phyloP scores from a whole-genome alignment of 768 basidiomycete genomes.

The Termitomyces sp. region DNA sequence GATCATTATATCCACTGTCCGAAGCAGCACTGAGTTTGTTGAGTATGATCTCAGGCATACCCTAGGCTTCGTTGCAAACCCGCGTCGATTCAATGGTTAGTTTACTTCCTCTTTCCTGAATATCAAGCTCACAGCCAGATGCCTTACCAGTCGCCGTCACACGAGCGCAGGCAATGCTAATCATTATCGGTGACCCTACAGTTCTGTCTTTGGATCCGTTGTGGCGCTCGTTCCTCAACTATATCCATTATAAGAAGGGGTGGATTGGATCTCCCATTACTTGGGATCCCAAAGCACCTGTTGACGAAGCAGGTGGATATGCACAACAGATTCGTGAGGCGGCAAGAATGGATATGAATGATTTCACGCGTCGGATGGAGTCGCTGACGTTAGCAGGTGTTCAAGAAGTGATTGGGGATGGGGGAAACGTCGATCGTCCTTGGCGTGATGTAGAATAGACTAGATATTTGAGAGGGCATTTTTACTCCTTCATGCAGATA shows the following conservation, averaged over 20 bases:
- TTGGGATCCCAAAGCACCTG: conserved; percentile 30
- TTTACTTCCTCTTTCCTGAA: neutral
- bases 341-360: conserved; percentile 30
- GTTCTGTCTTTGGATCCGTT: conserved; percentile 55
- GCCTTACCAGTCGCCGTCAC: conserved; percentile 54
- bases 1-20: conserved; percentile 56
- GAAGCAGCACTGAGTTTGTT: conserved; percentile 48
- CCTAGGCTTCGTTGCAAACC: conserved; percentile 55
- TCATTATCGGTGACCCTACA: conserved; percentile 57
- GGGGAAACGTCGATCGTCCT: conserved; percentile 18
- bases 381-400: conserved; percentile 15
- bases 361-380: conserved; percentile 27
- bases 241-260: conserved; percentile 43
- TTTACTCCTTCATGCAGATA: too few relatives aligned
- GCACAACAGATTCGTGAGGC: conserved; percentile 17
- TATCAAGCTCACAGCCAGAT: neutral
- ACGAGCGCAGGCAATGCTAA: conserved; percentile 58
- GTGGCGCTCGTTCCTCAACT: conserved; percentile 61
- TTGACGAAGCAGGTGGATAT: conserved; percentile 19
- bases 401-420: conserved; percentile 12
- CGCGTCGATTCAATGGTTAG: conserved; percentile 55
- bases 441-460: conserved; percentile 17
- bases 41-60: conserved; percentile 50
- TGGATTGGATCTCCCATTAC: conserved; percentile 42
- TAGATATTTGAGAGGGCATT: too few relatives aligned